Evolutionary conservation across 345 rosid genomes (phyloP).

Genomic region (Gossypium anomalum): DNA sequence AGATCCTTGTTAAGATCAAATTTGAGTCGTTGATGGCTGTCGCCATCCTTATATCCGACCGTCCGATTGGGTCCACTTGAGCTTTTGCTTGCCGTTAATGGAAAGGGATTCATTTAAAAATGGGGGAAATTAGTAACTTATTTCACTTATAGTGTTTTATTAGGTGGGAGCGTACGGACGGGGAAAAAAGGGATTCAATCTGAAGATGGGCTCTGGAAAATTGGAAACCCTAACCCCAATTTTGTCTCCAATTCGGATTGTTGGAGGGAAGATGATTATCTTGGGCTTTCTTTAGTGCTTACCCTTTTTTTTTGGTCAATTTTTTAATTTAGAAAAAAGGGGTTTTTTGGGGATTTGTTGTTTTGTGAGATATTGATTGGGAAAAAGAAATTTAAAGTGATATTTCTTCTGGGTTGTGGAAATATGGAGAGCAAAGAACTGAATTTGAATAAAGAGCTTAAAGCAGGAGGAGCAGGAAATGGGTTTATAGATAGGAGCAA

Average conservation of each 20-base stretch:
- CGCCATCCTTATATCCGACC: not conserved
- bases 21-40: conserved; percentile 9
- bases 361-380: not conserved
- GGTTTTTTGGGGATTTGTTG: conserved; percentile 12
- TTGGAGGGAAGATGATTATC: conserved; percentile 13
- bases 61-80: conserved; percentile 11
- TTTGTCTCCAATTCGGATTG: conserved; percentile 16
- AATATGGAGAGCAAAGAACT: conserved; percentile 47
- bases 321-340: conserved; percentile 15
- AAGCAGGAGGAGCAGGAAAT: conserved; percentile 43
- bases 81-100: conserved; percentile 18
- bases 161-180: conserved; percentile 17
- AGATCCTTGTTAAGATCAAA: conserved; percentile 23
- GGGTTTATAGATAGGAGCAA: conserved; percentile 92
- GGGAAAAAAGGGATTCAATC: conserved; percentile 11
- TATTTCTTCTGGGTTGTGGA: conserved; percentile 3
- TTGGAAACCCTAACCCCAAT: conserved; percentile 15
- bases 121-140: not conserved
- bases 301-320: not conserved
- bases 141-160: not conserved
- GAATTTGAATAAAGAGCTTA: conserved; percentile 58
- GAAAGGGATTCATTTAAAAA: not conserved
- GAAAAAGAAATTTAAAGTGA: not conserved
- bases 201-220: conserved; percentile 12
- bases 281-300: conserved; percentile 42